phyloP scores from a whole-genome alignment of 2,329 filamentous ascomycete genomes.

The Laburnicola sp. region DNA sequence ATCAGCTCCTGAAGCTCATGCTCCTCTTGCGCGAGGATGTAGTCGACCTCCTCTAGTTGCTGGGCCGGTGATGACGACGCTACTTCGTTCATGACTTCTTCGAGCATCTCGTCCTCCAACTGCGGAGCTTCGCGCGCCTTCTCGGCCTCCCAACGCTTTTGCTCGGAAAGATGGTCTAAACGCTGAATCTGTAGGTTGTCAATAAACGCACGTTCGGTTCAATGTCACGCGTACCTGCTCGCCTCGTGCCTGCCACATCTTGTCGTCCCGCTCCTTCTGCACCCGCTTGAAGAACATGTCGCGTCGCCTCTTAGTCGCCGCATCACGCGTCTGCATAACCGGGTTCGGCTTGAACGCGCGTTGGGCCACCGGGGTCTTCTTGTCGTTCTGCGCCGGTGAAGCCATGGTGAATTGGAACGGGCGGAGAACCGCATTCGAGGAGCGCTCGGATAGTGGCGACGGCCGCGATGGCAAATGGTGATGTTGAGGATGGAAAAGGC shows the following conservation, averaged over 20 bases:
- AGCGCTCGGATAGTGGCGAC: slow-evolving; percentile 52
- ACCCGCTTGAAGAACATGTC: slow-evolving; percentile 69
- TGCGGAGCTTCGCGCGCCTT: slow-evolving; percentile 47
- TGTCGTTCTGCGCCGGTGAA: slow-evolving; percentile 18
- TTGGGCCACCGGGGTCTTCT: slow-evolving; percentile 24
- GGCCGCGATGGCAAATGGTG: slow-evolving; percentile 40
- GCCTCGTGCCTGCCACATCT: slow-evolving; percentile 49
- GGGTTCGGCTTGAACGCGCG: slow-evolving; percentile 64
- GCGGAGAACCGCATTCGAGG: slow-evolving; percentile 40
- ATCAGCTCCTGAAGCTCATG: slow-evolving; percentile 52
- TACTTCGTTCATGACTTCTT: slow-evolving; percentile 29
- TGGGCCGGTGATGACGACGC: slow-evolving; percentile 11
- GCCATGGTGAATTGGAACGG: slow-evolving; percentile 37
- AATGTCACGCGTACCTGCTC: slow-evolving; percentile 47
- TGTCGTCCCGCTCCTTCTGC: slow-evolving; percentile 50
- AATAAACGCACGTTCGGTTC: background rate
- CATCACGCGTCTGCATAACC: slow-evolving; percentile 62
- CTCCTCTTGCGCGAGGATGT: slow-evolving; percentile 48
- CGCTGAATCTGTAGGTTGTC: slow-evolving; percentile 47
- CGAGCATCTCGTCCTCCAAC: slow-evolving; percentile 24
- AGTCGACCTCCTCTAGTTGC: slow-evolving; percentile 44
- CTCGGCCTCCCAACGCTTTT: slow-evolving; percentile 51
- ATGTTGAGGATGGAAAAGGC: slow-evolving; percentile 30
- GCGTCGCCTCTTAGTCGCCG: slow-evolving; percentile 64
- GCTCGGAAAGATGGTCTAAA: slow-evolving; percentile 50